Evolutionary conservation across 768 basidiomycete genomes (phyloP), one percentile per base, ranked within the genome.

Genomic region (Pholiota molesta): DNA sequence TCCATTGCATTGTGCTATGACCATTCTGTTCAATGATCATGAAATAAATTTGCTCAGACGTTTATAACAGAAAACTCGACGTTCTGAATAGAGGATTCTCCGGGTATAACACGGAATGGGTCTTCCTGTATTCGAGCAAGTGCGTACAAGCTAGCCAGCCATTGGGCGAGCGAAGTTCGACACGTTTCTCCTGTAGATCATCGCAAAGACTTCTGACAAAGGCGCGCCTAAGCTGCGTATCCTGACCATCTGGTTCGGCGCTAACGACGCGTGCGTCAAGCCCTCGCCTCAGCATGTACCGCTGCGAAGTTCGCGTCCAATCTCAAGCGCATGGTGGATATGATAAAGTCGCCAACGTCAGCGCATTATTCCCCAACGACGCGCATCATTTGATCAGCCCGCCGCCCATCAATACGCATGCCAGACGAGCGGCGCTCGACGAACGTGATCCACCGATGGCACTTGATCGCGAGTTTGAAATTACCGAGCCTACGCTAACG

Each of bases 241-340:
- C n/a, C 78, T 96, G 62, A 86, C 86, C 6, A 86, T 97, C 69
- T 97, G 94, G 94, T 92, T 92, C 62, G 95, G 95, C 52, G 88
- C 89, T 16, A 98, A 98, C 75, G 95, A 98, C 72, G 86, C 95
- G 6, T 86, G 84, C 66, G 78, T 92, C 54, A 73, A 76, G 29
- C 83, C 83, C 0, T 86, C 82, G 19, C 74, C 79, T 16, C 95
- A 97, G 69, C 90, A 94, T 70, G 90, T 96, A 47, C 89, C 94
- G 3, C 75, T 92, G 73, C 78, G 19, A 78, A 79, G 52, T 97
- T 86, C 79, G 81, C 77, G 35, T 72, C 75, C 54, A 95, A 95
- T 70, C 76, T 97, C 47, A 72, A 72, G 52, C 73, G 79, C 29
- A 84, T 96, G 68, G 77, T 96, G 61, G 68, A 80, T 39, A 78